These are phyloP conservation scores for Pontederia crassipes DNA, from an alignment of 176 grass and related monocot species.

Conservation along the genomic window DNA sequence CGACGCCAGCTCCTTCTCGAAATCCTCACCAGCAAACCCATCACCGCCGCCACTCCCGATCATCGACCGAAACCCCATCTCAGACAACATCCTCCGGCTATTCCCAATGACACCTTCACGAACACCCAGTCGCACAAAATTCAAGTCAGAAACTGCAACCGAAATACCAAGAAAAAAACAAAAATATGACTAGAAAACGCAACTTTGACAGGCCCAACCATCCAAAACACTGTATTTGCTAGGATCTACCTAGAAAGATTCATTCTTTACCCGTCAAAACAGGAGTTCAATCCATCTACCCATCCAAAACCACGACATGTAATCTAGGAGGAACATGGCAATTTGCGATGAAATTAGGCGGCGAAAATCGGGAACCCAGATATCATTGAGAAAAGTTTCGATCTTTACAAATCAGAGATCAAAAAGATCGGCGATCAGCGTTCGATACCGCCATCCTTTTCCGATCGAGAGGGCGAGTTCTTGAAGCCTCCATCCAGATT, in stretches of 20 bases:
- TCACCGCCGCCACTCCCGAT: constrained; percentile 5
- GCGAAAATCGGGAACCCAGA: background rate
- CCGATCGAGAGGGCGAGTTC: background rate
- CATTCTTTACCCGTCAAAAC: background rate
- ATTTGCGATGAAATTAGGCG: background rate
- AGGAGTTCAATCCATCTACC: background rate
- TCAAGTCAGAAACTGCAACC: background rate
- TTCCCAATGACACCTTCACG: background rate
- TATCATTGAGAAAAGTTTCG: background rate
- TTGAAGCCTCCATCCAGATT: background rate
- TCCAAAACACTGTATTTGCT: background rate
- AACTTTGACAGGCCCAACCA: background rate
- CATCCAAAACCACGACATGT: background rate
- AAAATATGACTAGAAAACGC: background rate
- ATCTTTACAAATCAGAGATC: background rate
- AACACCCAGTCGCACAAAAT: background rate
- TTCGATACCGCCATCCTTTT: background rate
- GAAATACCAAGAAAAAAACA: background rate
- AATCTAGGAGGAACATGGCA: background rate
- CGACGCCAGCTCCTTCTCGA: constrained; percentile 46
- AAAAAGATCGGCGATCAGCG: background rate
- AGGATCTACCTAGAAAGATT: background rate
- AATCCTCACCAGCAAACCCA: constrained; percentile 20
- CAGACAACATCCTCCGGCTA: background rate
- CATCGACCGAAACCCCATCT: constrained; percentile 5